A percentile compares a stretch with the other conserved stretches of the same genome.
These are phyloP conservation scores for Fusarium fujikuroi DNA, from an alignment of 2,329 filamentous ascomycete species.

Conservation along the genomic window DNA sequence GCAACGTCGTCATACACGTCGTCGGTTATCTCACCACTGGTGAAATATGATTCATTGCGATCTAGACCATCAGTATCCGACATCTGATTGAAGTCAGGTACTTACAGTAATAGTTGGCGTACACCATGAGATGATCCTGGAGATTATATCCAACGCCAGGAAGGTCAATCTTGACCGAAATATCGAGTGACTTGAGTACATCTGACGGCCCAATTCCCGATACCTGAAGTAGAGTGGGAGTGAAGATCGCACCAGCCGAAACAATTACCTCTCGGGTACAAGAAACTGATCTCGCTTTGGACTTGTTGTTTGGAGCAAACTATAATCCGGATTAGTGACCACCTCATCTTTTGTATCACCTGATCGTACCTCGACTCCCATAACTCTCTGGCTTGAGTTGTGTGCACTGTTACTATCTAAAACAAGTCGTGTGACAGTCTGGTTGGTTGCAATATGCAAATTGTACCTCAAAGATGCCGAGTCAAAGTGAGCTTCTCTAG, in stretches of 20 bases:
- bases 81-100: background rate
- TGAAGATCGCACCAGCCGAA: slow-evolving; percentile 19
- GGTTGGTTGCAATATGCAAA: slow-evolving; percentile 12
- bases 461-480: background rate
- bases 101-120: slow-evolving; percentile 17
- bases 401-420: background rate
- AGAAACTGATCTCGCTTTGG: background rate
- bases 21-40: slow-evolving; percentile 4
- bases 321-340: background rate
- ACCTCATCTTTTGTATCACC: no score
- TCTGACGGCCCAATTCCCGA: slow-evolving; percentile 19
- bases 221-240: slow-evolving; percentile 22
- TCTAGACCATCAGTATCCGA: background rate
- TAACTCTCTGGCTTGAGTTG: slow-evolving; percentile 1
- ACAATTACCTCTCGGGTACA: slow-evolving; percentile 20
- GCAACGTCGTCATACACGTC: slow-evolving; percentile 13
- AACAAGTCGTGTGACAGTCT: slow-evolving; percentile 11
- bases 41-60: slow-evolving; percentile 16
- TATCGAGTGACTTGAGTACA: background rate
- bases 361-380: slow-evolving; percentile 19
- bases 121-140: slow-evolving; percentile 26
- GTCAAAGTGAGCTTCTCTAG: slow-evolving; percentile 24
- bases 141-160: slow-evolving; percentile 21
- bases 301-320: slow-evolving; percentile 4
- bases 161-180: slow-evolving; percentile 12